Percentiles rank a stretch among this genome's conserved stretches.
Conservation (phyloP, 169 alveolate genomes). For the Cryptosporidium andersoni region DNA sequence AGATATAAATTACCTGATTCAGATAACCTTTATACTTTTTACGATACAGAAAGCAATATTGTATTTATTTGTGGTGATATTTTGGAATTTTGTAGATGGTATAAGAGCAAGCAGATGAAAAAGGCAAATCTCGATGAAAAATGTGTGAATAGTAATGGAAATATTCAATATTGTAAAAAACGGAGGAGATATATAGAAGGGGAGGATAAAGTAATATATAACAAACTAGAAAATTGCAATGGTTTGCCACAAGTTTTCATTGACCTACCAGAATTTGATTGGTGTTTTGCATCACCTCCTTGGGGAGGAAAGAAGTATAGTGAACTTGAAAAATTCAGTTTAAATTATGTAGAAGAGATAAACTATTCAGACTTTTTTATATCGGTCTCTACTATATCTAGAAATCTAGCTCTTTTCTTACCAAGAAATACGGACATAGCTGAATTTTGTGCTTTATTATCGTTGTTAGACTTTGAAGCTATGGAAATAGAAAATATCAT, state of each 20-base stretch:
- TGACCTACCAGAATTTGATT: constrained; percentile 22
- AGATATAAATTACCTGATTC: neutral
- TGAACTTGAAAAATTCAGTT: constrained; percentile 9
- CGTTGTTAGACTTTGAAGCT: constrained; percentile 42
- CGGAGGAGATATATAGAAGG: too few relatives aligned
- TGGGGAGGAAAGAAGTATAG: constrained; percentile 68
- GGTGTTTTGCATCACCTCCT: constrained; percentile 70
- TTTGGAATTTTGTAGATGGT: constrained; percentile 57
- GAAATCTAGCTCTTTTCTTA: constrained; percentile 48
- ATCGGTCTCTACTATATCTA: constrained; percentile 23
- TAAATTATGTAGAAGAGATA: neutral
- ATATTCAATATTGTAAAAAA: neutral
- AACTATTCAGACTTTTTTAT: constrained; percentile 46
- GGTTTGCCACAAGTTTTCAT: neutral
- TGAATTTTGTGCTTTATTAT: constrained; percentile 24
- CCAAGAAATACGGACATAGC: constrained; percentile 51
- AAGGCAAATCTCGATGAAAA: neutral
- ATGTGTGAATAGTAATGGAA: neutral
- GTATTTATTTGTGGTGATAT: constrained; percentile 51
- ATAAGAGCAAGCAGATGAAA: neutral
- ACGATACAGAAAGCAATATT: constrained; percentile 49
- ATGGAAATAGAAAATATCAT: constrained; percentile 48
- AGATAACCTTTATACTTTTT: constrained; percentile 10
- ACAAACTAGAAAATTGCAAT: neutral
- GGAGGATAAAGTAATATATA: too few relatives aligned